Conservation (phyloP, 129 eudicot genomes). For the Smallanthus sonchifolius region DNA sequence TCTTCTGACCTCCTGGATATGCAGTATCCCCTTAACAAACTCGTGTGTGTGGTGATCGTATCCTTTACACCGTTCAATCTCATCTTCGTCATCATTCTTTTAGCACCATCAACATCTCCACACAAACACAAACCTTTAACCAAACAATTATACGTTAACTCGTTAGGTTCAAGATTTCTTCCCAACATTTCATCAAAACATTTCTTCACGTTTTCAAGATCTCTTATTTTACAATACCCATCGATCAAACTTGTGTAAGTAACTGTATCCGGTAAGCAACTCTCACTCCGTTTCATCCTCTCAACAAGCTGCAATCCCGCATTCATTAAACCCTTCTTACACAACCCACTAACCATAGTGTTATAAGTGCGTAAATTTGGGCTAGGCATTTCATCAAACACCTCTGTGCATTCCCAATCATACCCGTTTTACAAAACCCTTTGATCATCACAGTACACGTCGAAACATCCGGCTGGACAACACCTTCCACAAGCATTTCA, state of each 20-base stretch:
- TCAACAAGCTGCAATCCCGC: slow-evolving; percentile 33
- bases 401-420: slow-evolving; percentile 43
- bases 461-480: slow-evolving; percentile 41
- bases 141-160: slow-evolving; percentile 46
- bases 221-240: slow-evolving; percentile 51
- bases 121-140: slow-evolving; percentile 44
- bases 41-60: slow-evolving; percentile 44
- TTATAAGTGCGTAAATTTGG: slow-evolving; percentile 41
- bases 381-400: slow-evolving; percentile 58
- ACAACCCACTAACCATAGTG: slow-evolving; percentile 44
- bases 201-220: slow-evolving; percentile 39
- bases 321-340: slow-evolving; percentile 45
- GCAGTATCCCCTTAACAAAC: slow-evolving; percentile 59
- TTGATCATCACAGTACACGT: slow-evolving; percentile 50
- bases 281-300: slow-evolving; percentile 30
- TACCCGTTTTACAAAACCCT: slow-evolving; percentile 53
- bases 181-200: slow-evolving; percentile 47
- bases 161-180: slow-evolving; percentile 40
- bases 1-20: slow-evolving; percentile 44
- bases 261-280: slow-evolving; percentile 43
- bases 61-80: slow-evolving; percentile 50
- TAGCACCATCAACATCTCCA: slow-evolving; percentile 52
- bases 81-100: slow-evolving; percentile 51
- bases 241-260: slow-evolving; percentile 61
- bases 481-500: slow-evolving; percentile 34